Conservation (phyloP, 345 rosid genomes). For the Hypericum androsaemum region DNA sequence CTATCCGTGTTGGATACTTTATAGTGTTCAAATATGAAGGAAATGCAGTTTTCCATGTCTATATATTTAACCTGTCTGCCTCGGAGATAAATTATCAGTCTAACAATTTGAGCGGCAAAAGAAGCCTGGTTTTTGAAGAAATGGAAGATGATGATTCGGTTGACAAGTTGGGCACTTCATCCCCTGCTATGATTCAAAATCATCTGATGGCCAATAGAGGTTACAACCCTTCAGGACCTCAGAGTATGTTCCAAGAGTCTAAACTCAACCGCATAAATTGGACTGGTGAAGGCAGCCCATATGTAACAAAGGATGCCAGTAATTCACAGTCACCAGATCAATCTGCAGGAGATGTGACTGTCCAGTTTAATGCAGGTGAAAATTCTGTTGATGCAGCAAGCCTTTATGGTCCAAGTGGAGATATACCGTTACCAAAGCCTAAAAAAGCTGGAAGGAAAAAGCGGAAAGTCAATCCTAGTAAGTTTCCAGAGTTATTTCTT, state of each 20-base stretch:
- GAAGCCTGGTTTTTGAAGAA: conserved; percentile 52
- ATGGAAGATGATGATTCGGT: conserved; percentile 54
- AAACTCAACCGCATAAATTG: conserved; percentile 19
- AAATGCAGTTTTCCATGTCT: conserved; percentile 59
- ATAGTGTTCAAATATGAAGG: conserved; percentile 82
- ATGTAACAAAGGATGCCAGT: conserved; percentile 20
- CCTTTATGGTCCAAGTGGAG: too few species aligned
- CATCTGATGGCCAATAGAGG: conserved; percentile 3
- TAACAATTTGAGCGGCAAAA: conserved; percentile 34
- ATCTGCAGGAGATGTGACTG: conserved; percentile 13
- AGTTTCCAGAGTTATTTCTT: conserved; percentile 18
- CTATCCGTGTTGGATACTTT: conserved; percentile 64
- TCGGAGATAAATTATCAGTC: conserved; percentile 67
- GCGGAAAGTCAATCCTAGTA: conserved; percentile 57
- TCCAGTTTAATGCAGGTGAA: conserved; percentile 13
- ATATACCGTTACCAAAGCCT: background rate
- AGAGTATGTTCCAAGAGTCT: conserved; percentile 40
- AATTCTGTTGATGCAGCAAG: background rate
- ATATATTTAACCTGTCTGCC: conserved; percentile 55
- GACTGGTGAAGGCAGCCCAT: conserved; percentile 28
- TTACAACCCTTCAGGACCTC: conserved; percentile 31
- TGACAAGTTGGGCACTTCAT: conserved; percentile 17
- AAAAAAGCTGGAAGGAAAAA: conserved; percentile 48
- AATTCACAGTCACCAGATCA: conserved; percentile 15
- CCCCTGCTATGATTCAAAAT: conserved; percentile 13